These are phyloP conservation scores for Dictyostelium citrinum DNA, from an alignment of 78 protist species.

Conservation along the genomic window DNA sequence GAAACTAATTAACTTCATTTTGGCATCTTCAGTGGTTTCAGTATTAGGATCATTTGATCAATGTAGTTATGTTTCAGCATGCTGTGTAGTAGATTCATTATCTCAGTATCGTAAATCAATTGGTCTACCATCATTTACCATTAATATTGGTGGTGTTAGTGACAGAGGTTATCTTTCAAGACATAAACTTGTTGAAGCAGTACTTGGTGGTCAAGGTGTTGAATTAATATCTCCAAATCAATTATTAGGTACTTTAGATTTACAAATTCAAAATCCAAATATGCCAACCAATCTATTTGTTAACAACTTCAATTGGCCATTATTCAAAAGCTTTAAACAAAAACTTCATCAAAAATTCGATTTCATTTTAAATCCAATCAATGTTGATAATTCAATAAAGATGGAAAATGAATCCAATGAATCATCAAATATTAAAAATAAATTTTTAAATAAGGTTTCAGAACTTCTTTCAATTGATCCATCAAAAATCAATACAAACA, in stretches of 20 bases:
- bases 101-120: neutral
- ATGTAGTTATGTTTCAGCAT: constrained; percentile 1
- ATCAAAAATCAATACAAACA: neutral
- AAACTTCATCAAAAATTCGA: neutral
- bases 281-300: neutral
- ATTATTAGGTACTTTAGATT: constrained; percentile 1
- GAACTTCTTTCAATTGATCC: neutral
- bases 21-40: neutral
- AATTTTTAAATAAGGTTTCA: neutral
- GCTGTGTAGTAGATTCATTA: neutral
- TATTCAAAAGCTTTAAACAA: neutral
- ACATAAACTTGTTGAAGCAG: neutral
- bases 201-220: neutral
- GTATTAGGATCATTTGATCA: neutral
- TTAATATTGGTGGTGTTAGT: constrained; percentile 69
- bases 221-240: neutral
- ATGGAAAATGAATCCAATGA: neutral
- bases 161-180: neutral
- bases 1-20: neutral
- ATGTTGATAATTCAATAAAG: neutral
- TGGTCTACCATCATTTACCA: neutral
- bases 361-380: neutral
- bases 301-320: neutral
- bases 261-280: neutral
- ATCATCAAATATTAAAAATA: neutral